Evolutionary conservation across 2,329 filamentous ascomycete genomes (phyloP).

Genomic region (Aureobasidium vineae): DNA sequence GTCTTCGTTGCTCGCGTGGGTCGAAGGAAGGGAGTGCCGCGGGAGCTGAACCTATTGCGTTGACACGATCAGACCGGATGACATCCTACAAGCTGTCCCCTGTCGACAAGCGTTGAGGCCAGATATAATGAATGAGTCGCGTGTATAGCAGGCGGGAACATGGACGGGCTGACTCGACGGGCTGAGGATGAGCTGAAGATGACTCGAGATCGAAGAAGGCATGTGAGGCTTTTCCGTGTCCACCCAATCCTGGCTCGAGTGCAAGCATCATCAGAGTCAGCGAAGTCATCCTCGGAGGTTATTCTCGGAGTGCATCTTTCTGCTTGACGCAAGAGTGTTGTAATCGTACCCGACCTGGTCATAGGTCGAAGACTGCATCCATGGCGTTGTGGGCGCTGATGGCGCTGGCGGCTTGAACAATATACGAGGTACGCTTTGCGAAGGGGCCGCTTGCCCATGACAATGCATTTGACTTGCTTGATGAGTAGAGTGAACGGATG

Average conservation of each 20-base stretch:
- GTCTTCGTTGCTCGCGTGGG: neutral
- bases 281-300: neutral
- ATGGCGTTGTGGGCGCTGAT: neutral
- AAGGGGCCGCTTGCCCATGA: neutral
- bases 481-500: neutral
- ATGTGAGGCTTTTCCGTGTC: neutral
- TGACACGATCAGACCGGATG: neutral
- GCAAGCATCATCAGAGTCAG: neutral
- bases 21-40: neutral
- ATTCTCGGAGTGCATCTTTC: neutral
- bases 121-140: neutral
- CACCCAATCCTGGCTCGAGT: neutral
- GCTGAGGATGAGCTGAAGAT: neutral
- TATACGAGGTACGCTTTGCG: neutral
- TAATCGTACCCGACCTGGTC: neutral
- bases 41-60: neutral
- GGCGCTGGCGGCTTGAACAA: neutral
- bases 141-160: neutral
- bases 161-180: neutral
- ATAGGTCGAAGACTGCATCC: neutral
- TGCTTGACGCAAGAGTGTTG: neutral
- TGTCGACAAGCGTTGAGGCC: no score
- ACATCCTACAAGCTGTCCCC: no score
- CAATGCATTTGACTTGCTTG: neutral
- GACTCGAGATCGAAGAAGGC: neutral